Percentiles rank a stretch among this genome's conserved stretches.
Evolutionary conservation across 176 grass and related monocot species (phyloP).

Genomic region (Oryza australiensis): DNA sequence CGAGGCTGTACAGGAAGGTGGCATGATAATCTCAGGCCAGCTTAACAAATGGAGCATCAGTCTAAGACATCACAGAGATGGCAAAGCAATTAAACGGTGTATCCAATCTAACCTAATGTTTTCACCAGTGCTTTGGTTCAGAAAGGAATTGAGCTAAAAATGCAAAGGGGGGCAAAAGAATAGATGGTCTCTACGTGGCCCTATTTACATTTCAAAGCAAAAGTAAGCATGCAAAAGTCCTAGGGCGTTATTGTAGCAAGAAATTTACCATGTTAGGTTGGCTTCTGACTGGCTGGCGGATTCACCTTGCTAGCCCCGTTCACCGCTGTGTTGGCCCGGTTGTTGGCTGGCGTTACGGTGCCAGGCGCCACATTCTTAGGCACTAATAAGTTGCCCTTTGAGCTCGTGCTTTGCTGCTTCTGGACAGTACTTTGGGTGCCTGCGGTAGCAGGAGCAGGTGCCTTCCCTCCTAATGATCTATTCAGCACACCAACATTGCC

Average conservation of each 20-base stretch:
- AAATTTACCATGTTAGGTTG: conserved; percentile 27
- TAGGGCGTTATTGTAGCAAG: conserved; percentile 43
- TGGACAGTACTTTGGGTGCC: conserved; percentile 28
- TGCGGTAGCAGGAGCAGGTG: background rate
- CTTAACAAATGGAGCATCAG: background rate
- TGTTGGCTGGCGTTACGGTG: background rate
- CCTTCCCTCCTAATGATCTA: conserved; percentile 26
- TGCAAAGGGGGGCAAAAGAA: background rate
- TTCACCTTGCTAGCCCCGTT: conserved; percentile 7
- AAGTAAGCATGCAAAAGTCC: conserved; percentile 10
- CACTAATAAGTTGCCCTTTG: conserved; percentile 7
- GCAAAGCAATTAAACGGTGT: background rate
- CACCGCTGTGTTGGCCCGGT: background rate
- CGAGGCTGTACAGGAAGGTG: background rate
- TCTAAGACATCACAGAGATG: background rate
- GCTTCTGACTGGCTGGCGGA: conserved; percentile 29
- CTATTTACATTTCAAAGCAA: conserved; percentile 51
- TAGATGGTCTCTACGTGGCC: background rate
- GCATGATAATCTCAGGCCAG: background rate
- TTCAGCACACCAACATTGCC: conserved; percentile 27
- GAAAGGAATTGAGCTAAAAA: background rate
- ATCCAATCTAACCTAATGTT: conserved; percentile 25
- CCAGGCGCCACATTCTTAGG: background rate
- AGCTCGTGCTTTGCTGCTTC: conserved; percentile 2
- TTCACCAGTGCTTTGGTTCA: background rate